phyloP scores from a whole-genome alignment of 495 filamentous ascomycete genomes.

The Haplographium delicatum region DNA sequence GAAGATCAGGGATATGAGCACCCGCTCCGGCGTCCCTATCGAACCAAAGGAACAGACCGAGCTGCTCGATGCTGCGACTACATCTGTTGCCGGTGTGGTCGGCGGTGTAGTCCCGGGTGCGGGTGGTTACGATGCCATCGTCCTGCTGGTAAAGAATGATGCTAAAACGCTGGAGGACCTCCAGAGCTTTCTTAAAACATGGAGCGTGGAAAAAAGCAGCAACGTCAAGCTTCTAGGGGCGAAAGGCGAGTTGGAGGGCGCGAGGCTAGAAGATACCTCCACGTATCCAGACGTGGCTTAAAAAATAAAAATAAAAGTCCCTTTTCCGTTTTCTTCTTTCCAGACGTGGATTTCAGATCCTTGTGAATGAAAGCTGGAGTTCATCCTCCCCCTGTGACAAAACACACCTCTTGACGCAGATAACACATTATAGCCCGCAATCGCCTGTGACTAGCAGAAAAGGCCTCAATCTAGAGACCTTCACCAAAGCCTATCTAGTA shows the following conservation, averaged over 20 bases:
- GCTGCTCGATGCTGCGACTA: conserved; percentile 64
- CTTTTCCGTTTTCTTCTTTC: too few species aligned
- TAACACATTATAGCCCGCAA: too few species aligned
- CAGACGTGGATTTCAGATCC: too few species aligned
- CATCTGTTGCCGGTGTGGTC: conserved; percentile 65
- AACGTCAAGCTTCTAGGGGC: conserved; percentile 73
- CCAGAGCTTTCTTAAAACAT: conserved; percentile 55
- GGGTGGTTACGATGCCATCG: conserved; percentile 90
- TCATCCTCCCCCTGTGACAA: too few species aligned
- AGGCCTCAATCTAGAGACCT: too few species aligned
- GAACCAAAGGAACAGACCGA: conserved; percentile 83
- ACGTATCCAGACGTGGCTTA: conserved; percentile 12
- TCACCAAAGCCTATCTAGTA: too few species aligned
- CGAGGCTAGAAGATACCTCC: conserved; percentile 53
- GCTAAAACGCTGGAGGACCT: conserved; percentile 58
- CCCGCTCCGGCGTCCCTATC: conserved; percentile 71
- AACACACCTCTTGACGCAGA: too few species aligned
- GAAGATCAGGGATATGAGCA: conserved; percentile 71
- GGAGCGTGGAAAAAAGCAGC: conserved; percentile 62
- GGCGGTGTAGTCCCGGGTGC: conserved; percentile 93
- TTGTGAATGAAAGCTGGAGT: too few species aligned
- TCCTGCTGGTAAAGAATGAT: conserved; percentile 71
- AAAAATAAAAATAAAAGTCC: too few species aligned
- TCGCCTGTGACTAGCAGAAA: too few species aligned
- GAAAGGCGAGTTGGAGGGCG: conserved; percentile 82